These are phyloP conservation scores for Metarhizium robertsii DNA, from an alignment of 2,329 filamentous ascomycete genomes.

Conservation along the genomic window DNA sequence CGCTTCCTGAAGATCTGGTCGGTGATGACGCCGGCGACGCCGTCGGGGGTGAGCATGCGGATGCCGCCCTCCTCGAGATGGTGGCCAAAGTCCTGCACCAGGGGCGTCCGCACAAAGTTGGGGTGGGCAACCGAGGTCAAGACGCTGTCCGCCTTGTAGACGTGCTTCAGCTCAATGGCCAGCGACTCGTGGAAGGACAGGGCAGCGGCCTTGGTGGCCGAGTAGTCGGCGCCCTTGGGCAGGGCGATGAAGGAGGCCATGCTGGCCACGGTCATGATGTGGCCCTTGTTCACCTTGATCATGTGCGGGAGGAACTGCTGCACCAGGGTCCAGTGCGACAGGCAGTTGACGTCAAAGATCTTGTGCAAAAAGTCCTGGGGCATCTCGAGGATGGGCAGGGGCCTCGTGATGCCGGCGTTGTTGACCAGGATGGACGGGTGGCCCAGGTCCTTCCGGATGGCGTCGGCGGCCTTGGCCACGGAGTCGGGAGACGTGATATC, in stretches of 20 bases:
- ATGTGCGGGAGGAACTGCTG: constrained; percentile 60
- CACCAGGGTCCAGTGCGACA: constrained; percentile 54
- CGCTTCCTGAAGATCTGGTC: constrained; percentile 33
- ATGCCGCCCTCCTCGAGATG: constrained; percentile 19
- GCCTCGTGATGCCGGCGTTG: constrained; percentile 56
- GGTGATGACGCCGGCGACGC: constrained; percentile 32
- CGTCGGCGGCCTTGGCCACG: constrained; percentile 31
- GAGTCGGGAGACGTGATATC: constrained; percentile 33
- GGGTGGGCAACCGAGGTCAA: constrained; percentile 56
- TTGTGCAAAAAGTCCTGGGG: constrained; percentile 47
- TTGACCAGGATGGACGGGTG: constrained; percentile 61
- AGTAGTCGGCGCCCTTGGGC: constrained; percentile 57
- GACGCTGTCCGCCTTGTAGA: constrained; percentile 52
- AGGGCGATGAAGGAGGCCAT: constrained; percentile 51
- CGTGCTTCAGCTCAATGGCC: constrained; percentile 42
- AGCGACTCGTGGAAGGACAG: constrained; percentile 59
- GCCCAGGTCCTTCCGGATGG: constrained; percentile 37
- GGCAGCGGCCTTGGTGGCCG: constrained; percentile 54
- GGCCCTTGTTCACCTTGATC: constrained; percentile 55
- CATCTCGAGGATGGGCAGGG: constrained; percentile 48
- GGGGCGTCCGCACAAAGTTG: constrained; percentile 39
- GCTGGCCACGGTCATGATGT: constrained; percentile 62
- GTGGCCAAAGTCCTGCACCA: constrained; percentile 24
- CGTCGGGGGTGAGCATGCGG: constrained; percentile 20
- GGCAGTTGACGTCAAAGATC: constrained; percentile 60